These are phyloP conservation scores for Irpex sp. DNA, from an alignment of 1,284 basidiomycete genomes.

Conservation along the genomic window DNA sequence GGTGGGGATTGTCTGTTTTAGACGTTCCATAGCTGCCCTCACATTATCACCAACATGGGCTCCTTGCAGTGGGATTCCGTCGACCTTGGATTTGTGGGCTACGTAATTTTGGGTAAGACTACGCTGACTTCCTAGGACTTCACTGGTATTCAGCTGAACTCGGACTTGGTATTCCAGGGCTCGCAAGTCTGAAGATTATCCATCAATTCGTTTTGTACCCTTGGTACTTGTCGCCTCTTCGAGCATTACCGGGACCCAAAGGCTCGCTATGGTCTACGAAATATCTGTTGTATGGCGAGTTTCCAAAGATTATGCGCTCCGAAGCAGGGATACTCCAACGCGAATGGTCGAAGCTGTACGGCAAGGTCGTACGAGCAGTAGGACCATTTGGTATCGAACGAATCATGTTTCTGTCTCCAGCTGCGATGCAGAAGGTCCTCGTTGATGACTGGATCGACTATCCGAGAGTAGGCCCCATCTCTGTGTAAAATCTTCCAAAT, in stretches of 20 bases:
- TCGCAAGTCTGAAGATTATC: not conserved
- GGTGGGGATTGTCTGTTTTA: not conserved
- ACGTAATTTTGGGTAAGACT: not conserved
- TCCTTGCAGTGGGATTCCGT: not conserved
- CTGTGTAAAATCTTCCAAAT: too few relatives aligned
- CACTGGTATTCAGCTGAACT: not conserved
- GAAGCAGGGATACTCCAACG: slow-evolving; percentile 1
- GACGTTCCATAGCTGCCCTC: not conserved
- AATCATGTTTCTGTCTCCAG: not conserved
- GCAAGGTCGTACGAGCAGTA: not conserved
- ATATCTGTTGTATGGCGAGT: not conserved
- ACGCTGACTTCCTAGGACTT: not conserved
- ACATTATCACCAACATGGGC: not conserved
- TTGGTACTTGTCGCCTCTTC: not conserved
- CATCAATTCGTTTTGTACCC: not conserved
- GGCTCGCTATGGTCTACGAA: not conserved
- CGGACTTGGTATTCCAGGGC: not conserved
- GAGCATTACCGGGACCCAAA: not conserved
- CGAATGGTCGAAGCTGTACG: not conserved
- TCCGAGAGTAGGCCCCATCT: not conserved
- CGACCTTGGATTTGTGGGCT: not conserved
- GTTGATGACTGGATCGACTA: not conserved
- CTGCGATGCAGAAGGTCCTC: not conserved
- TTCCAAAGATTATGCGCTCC: not conserved
- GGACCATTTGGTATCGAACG: slow-evolving; percentile 1